Evolutionary conservation across 2,329 filamentous ascomycete genomes (phyloP).

Genomic region (Alternaria triticimaculans): DNA sequence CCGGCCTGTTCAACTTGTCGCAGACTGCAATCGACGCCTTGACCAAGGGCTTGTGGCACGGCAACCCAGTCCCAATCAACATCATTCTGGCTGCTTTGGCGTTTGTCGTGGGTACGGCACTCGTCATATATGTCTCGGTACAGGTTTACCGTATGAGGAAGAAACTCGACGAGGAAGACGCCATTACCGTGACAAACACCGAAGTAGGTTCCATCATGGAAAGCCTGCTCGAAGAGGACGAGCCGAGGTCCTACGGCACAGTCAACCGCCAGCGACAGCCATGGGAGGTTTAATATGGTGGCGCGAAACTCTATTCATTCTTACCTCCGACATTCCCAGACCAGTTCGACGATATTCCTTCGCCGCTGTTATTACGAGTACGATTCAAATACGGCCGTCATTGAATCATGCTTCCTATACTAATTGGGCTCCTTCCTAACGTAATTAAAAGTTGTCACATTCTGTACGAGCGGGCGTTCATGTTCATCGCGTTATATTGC

Average conservation of each 20-base stretch:
- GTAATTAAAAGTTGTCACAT: not conserved
- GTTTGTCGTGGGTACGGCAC: slow-evolving; percentile 65
- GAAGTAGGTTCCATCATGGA: slow-evolving; percentile 69
- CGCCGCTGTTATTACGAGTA: not conserved
- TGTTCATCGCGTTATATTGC: not conserved
- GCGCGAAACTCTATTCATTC: no score
- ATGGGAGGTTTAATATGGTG: slow-evolving; percentile 15
- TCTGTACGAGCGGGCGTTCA: not conserved
- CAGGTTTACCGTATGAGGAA: slow-evolving; percentile 41
- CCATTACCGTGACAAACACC: slow-evolving; percentile 69
- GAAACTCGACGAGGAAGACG: slow-evolving; percentile 44
- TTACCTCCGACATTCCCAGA: not conserved
- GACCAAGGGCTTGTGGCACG: slow-evolving; percentile 72
- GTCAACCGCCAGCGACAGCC: slow-evolving; percentile 23
- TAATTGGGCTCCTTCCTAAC: not conserved
- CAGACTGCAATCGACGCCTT: slow-evolving; percentile 80
- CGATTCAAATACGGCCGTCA: not conserved
- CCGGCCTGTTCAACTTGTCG: slow-evolving; percentile 80
- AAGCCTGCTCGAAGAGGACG: slow-evolving; percentile 46
- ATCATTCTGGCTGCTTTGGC: slow-evolving; percentile 67
- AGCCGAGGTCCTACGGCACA: slow-evolving; percentile 36
- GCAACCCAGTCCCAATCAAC: slow-evolving; percentile 80
- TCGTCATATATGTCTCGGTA: slow-evolving; percentile 59
- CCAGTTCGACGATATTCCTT: not conserved
- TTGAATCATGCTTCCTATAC: not conserved